Evolutionary conservation across 2,329 filamentous ascomycete genomes (phyloP).

Genomic region (Colletotrichum sublineola): DNA sequence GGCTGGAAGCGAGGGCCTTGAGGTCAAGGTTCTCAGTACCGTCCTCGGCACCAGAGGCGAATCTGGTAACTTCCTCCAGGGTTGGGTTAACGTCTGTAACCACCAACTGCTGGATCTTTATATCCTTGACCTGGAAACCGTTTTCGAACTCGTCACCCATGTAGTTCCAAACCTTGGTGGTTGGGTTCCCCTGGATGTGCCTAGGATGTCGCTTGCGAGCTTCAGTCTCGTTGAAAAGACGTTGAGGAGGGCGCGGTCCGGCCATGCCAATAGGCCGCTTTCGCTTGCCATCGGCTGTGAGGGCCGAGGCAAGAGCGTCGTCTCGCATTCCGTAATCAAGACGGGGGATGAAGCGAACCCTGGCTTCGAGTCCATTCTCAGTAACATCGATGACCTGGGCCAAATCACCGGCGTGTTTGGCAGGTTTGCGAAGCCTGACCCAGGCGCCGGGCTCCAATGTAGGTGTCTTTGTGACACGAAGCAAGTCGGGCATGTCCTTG

Average conservation of each 20-base stretch:
- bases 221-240: slow-evolving; percentile 92
- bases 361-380: slow-evolving; percentile 90
- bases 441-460: slow-evolving; percentile 89
- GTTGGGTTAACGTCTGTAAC: slow-evolving; percentile 93
- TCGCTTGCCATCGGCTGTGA: slow-evolving; percentile 76
- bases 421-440: slow-evolving; percentile 85
- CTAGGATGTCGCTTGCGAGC: slow-evolving; percentile 87
- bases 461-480: slow-evolving; percentile 89
- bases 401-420: slow-evolving; percentile 89
- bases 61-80: slow-evolving; percentile 95
- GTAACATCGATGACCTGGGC: slow-evolving; percentile 94
- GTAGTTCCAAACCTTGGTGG: slow-evolving; percentile 86
- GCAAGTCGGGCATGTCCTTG: slow-evolving; percentile 97
- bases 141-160: slow-evolving; percentile 91
- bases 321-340: slow-evolving; percentile 93
- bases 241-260: slow-evolving; percentile 83
- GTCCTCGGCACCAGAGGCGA: slow-evolving; percentile 89
- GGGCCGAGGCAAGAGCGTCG: slow-evolving; percentile 65
- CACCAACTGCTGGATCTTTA: slow-evolving; percentile 88
- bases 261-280: slow-evolving; percentile 75
- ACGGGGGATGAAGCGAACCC: slow-evolving; percentile 88
- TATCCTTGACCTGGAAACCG: slow-evolving; percentile 93
- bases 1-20: slow-evolving; percentile 87
- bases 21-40: slow-evolving; percentile 95
- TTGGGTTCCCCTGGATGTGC: slow-evolving; percentile 74